Base-by-base conservation (phyloP, 352 stramenopile species). In the Pythium phragmitis region DNA sequence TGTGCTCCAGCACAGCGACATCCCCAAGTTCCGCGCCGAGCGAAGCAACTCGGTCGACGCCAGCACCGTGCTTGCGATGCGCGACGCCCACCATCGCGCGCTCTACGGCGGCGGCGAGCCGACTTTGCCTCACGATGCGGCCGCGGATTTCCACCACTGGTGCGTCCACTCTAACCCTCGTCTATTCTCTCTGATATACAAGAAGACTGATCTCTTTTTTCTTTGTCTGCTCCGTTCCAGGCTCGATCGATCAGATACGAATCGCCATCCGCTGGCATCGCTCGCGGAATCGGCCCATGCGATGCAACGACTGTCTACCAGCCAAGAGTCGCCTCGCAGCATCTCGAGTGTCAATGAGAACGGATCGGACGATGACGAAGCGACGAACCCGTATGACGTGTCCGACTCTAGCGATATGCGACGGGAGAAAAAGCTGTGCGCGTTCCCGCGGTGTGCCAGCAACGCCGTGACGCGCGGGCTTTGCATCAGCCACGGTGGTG, bases 401-500 rank as follows among this genome's bases (percentile, higher is more conserved):
- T 66, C 52, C 23, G 60, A 67, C 26, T 47, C 51, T 7, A 49
- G 65, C 42, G 61, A 68, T 42, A 58, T 67, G 48, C 75, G 75
- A 36, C 82, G 82, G 13, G 82, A 89, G 65, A 92, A 92, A 65
- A 92, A 92, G 65, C 70, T 92, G 12, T 92, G 82, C 57, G 81
- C 77, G 9, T 89, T 92, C 46, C 79, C 82, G 11, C 65, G 85
- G 28, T 95, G 87, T 63, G 53, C 65, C 12, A 92, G 82, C 65
- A 94, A 91, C 60, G 84, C 87, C 7, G 85, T 93, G 48, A 93
- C 85, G 17, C 77, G 87, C 28, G 87, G 87, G 8, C 74, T 93
- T 30, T 95, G 87, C 56, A 92, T 93, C 12, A 89, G 79, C 50
- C 86, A 94, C 58, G 86, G 86, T 33, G 86, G 86, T 36, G 86